phyloP scores from a whole-genome alignment of 768 basidiomycete genomes.

The Russula brevipes region DNA sequence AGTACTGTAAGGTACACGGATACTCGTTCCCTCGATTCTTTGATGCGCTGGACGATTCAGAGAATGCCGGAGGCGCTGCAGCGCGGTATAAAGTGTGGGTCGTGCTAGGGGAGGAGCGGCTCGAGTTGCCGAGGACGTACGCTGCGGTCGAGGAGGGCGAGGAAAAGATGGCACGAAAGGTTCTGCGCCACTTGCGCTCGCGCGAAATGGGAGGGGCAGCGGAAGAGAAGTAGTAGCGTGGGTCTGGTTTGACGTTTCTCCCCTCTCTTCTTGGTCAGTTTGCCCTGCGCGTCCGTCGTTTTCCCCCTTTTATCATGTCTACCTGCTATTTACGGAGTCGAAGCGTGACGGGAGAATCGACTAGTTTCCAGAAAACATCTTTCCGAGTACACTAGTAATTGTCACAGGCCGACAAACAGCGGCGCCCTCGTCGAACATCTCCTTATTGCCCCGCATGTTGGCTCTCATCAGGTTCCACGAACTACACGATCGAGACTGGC shows the following conservation, averaged over 20 bases:
- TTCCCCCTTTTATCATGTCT: too few species aligned
- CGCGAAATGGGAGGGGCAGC: not conserved
- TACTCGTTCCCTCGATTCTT: slow-evolving; percentile 5
- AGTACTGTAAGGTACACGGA: slow-evolving; percentile 6
- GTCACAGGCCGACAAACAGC: too few species aligned
- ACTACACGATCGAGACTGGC: too few species aligned
- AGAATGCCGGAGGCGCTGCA: not conserved
- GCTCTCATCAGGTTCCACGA: too few species aligned
- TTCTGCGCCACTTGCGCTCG: slow-evolving; percentile 24
- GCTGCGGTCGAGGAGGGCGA: slow-evolving; percentile 20
- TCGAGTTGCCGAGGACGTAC: slow-evolving; percentile 24
- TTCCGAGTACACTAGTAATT: too few species aligned
- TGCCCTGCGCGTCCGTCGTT: too few species aligned
- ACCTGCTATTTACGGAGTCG: too few species aligned
- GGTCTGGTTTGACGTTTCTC: not conserved
- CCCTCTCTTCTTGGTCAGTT: too few species aligned
- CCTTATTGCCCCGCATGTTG: too few species aligned
- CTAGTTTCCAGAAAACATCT: too few species aligned
- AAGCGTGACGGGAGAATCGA: too few species aligned
- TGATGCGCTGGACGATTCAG: not conserved
- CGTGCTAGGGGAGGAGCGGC: slow-evolving; percentile 23
- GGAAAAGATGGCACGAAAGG: slow-evolving; percentile 26
- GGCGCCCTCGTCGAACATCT: too few species aligned
- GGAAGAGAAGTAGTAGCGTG: not conserved
- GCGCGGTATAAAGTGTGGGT: slow-evolving; percentile 25